Evolutionary conservation across 177 flowering plant genomes (phyloP).

Genomic region (Tripterygium wilfordii): DNA sequence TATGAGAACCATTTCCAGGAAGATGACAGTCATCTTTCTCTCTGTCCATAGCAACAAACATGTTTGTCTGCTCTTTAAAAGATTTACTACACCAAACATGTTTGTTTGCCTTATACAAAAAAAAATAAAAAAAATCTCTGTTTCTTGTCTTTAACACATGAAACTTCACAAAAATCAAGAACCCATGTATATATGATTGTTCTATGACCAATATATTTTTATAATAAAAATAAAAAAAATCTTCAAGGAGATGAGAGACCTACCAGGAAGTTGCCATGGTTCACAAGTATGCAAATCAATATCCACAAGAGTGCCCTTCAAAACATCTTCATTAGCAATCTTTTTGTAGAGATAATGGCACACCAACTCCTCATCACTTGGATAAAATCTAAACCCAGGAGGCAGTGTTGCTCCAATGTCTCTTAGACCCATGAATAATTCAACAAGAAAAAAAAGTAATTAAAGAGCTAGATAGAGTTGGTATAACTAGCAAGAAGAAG

Average conservation of each 20-base stretch:
- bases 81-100: background rate
- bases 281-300: slow-evolving; percentile 89
- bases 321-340: slow-evolving; percentile 50
- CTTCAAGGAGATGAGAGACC: background rate
- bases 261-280: slow-evolving; percentile 99
- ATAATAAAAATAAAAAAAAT: background rate
- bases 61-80: background rate
- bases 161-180: too few relatives aligned
- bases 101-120: background rate
- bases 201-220: too few relatives aligned
- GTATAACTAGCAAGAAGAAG: background rate
- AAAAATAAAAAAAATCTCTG: too few relatives aligned
- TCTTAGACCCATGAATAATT: slow-evolving; percentile 88
- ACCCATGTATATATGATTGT: too few relatives aligned
- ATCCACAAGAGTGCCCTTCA: slow-evolving; percentile 74
- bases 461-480: background rate
- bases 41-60: background rate
- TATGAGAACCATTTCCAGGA: too few relatives aligned
- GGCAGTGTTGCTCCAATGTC: slow-evolving; percentile 84
- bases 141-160: too few relatives aligned
- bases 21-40: too few relatives aligned
- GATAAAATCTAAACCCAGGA: slow-evolving; percentile 90
- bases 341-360: slow-evolving; percentile 87
- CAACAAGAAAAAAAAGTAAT: background rate
- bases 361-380: slow-evolving; percentile 90